Base-by-base conservation (phyloP, 805 yeast genomes). In the Huiozyma naganishii region DNA sequence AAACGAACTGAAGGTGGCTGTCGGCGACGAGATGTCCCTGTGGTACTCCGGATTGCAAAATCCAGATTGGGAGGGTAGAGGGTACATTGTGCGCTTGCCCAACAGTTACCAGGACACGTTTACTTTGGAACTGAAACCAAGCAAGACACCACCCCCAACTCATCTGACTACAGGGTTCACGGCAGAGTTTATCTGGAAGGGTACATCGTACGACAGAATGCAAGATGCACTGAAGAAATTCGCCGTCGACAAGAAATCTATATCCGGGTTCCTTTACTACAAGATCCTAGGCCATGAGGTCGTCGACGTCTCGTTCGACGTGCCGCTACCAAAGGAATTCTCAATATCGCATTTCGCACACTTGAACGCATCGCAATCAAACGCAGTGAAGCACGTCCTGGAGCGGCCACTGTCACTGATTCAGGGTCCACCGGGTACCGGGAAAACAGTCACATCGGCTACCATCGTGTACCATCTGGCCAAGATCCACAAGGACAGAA, bases 381-480 rank as follows among this genome's bases (percentile, higher is more conserved):
- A 74, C 53, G 96, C 97, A 0, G 87, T 89, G 27, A 69, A 72
- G 42, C 63, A 72, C 8, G 95, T 81, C 0, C 61, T 87, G 45
- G 74, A 73, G 53, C 70, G 77, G 50, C 95, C 95, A 1, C 67
- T 88, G 37, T 76, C 92, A 6, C 70, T 87, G 51, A 86, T 87
- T 48, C 96, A 89, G 61, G 97, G 97, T 12, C 97, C 97, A 7
- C 97, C 97, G 4, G 95, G 95, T 50, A 89, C 97, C 0, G 97
- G 97, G 59, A 89, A 89, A 58, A 89, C 97, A 0, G 94, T 86
- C 11, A 88, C 95, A 0, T 86, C 95, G 0, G 90, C 95, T 1
- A 80, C 95, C 0, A 84, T 89, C 45, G 76, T 88, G 29, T 81
- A 84, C 52, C 95, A 86, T 54, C 66, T 87, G 43, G 70, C 79